phyloP scores from a whole-genome alignment of 179 eudicot species.

The Kewa caespitosa region DNA sequence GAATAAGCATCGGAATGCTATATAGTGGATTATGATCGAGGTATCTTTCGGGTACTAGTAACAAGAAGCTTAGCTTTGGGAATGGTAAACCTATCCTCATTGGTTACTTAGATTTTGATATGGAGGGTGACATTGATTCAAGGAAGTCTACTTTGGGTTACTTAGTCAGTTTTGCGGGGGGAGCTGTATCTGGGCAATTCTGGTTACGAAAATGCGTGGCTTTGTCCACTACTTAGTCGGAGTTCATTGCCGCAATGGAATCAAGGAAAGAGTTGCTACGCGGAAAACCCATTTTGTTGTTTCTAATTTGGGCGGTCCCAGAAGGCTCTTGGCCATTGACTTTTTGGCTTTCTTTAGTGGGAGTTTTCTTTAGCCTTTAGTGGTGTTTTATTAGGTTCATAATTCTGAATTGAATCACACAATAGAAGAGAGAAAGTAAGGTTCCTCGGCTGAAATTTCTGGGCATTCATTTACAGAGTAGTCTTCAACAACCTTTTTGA shows the following conservation, averaged over 20 bases:
- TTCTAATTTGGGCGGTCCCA: neutral
- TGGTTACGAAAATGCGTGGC: neutral
- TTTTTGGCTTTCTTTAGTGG: neutral
- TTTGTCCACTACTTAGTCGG: neutral
- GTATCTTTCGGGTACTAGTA: neutral
- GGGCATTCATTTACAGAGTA: neutral
- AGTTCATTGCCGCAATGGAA: neutral
- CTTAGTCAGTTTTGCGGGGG: neutral
- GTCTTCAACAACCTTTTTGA: neutral
- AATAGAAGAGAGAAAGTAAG: neutral
- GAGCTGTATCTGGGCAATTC: conserved; percentile 1
- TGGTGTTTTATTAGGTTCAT: neutral
- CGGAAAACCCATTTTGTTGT: neutral
- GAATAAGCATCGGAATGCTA: neutral
- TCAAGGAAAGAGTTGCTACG: neutral
- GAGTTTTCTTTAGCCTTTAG: no score
- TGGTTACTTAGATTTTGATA: conserved; percentile 8
- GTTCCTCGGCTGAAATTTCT: neutral
- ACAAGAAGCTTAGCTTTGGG: neutral
- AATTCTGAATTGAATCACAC: neutral
- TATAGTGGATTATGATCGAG: conserved; percentile 12
- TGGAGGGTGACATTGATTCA: neutral
- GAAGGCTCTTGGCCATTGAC: neutral
- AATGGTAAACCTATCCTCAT: neutral
- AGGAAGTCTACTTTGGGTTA: conserved; percentile 11